A percentile compares a stretch with the other conserved stretches of the same genome.
Conservation (phyloP, 2,329 filamentous ascomycete species). For the Emmonsiellopsis sp. region DNA sequence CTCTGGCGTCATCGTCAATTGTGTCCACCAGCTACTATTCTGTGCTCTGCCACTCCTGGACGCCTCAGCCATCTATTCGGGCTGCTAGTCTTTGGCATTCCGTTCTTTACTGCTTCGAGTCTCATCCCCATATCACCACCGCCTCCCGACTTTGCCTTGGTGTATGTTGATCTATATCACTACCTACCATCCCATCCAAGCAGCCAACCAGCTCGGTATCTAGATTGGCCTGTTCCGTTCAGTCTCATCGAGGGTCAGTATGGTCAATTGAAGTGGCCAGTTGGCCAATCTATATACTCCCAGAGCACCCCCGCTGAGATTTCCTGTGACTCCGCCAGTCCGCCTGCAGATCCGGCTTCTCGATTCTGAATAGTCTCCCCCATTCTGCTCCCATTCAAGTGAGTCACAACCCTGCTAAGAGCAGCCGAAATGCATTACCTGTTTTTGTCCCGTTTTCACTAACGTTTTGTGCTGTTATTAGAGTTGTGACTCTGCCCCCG, state of each 20-base stretch:
- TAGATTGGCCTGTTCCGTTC: neutral
- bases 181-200: neutral
- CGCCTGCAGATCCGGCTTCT: constrained; percentile 1
- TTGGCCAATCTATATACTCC: neutral
- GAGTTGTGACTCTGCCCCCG: neutral
- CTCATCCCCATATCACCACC: too few relatives aligned
- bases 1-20: neutral
- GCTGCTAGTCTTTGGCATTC: neutral
- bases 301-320: neutral
- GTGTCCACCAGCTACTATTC: too few relatives aligned
- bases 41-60: too few relatives aligned
- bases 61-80: neutral
- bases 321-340: neutral
- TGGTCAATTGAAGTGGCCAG: neutral
- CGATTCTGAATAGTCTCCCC: constrained; percentile 1
- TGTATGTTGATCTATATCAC: too few relatives aligned
- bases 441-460: neutral
- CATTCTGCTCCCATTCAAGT: neutral
- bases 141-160: too few relatives aligned
- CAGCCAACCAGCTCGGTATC: neutral
- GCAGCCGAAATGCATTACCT: neutral
- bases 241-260: constrained; percentile 2
- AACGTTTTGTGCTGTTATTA: neutral
- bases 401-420: neutral
- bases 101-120: neutral